Base-by-base conservation (phyloP, 2,329 filamentous ascomycete species). In the Cladosporium sp. region DNA sequence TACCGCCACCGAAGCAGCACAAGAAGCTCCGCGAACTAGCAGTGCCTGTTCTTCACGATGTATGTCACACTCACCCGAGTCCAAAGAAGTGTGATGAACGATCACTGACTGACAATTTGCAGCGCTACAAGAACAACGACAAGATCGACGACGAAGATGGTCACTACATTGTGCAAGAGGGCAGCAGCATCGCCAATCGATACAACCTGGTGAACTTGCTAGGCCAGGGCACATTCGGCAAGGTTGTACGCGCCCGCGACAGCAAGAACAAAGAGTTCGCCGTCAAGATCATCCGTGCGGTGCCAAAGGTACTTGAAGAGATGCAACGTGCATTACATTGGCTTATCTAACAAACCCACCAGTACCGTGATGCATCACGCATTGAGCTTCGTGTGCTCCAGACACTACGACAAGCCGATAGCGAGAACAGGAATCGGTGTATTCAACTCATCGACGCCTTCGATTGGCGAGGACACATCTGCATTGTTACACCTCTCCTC, bases 381-480 rank as follows among this genome's bases (percentile, higher is more conserved):
- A 99, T 99, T 72, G 95, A 99, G 77, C 83, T 99, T 40, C 88
- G 95, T 67, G 95, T 99, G 4, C 82, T 99, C 14, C 93, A 93
- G 66, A 99, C 95, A 0, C 83, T 99, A 56, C 91, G 93, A 70
- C 91, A 91, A 52, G 98, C 98, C 77, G 95, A 99, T 77, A 87
- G 89, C 67, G 87, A 91, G 70, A 98, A 99, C 78, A 88, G 93
- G 66, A 98, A 99, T 78, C 90, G 94, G 70, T 99, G 95, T 80
- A 99, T 99, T 70, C 95, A 99, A 77, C 83, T 99, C 49, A 88
- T 93, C 49, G 95, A 99, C 74, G 97, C 93, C 78, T 99, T 99
- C 80, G 95, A 99, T 79, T 99, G 92, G 81, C 88, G 93, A 57
- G 95, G 96, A 65, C 95, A 99, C 76, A 98, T 99, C 71, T 99